phyloP scores from a whole-genome alignment of 2,329 filamentous ascomycete genomes.

The Coniella vitis region DNA sequence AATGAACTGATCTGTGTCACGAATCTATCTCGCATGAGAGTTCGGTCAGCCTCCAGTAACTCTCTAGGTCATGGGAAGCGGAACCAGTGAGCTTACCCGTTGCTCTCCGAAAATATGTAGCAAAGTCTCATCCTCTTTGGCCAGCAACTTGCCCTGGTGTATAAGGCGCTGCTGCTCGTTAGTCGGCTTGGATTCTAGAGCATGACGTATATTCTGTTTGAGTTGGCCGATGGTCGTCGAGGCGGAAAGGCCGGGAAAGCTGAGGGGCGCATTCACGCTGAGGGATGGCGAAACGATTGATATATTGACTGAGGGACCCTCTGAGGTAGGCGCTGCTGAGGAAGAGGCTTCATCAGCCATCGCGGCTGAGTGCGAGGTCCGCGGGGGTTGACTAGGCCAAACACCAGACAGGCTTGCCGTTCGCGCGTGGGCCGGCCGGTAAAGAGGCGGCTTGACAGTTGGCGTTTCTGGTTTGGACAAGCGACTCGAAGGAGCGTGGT shows the following conservation, averaged over 20 bases:
- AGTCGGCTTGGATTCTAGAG: conserved; percentile 40
- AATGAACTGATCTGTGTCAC: conserved; percentile 39
- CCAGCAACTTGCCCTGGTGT: conserved; percentile 50
- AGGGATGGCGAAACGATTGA: conserved; percentile 54
- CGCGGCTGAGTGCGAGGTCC: not conserved
- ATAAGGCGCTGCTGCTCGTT: conserved; percentile 54
- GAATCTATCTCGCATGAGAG: conserved; percentile 29
- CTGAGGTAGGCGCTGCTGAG: conserved; percentile 21
- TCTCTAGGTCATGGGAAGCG: not conserved
- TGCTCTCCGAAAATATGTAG: conserved; percentile 50
- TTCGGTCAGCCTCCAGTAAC: not conserved
- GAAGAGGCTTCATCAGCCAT: conserved; percentile 34
- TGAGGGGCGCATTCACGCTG: conserved; percentile 43
- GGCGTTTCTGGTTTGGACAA: not conserved
- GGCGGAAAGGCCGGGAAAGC: conserved; percentile 41
- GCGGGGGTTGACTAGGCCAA: not conserved
- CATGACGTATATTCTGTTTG: conserved; percentile 51
- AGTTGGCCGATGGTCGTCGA: conserved; percentile 49
- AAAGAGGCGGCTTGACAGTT: not conserved
- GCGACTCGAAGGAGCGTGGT: not conserved
- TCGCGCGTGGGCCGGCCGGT: not conserved
- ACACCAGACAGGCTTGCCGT: too few species aligned
- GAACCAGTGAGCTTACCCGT: conserved; percentile 31
- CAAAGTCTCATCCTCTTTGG: conserved; percentile 49
- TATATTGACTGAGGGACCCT: conserved; percentile 41